Evolutionary conservation across 371 early-diverging fungal genomes (phyloP).

Genomic region (Apophysomyces trapeziformis): DNA sequence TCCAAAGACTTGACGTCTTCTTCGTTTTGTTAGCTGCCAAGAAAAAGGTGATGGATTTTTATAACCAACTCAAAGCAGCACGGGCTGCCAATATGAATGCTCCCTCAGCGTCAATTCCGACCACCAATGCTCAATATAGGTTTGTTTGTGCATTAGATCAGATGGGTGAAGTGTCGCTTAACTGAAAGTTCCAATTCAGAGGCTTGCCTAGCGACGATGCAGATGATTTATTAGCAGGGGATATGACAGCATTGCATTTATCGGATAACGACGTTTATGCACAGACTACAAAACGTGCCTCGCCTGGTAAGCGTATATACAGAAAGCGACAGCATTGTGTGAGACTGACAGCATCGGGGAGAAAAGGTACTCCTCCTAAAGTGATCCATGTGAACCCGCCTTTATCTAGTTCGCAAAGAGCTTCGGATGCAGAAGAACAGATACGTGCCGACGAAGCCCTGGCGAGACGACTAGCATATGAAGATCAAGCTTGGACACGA

Average conservation of each 20-base stretch:
- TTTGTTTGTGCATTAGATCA: slow-evolving; percentile 11
- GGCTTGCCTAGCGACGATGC: slow-evolving; percentile 51
- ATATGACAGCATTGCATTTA: slow-evolving; percentile 52
- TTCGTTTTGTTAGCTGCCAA: slow-evolving; percentile 41
- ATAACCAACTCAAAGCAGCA: slow-evolving; percentile 46
- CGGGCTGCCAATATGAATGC: slow-evolving; percentile 23
- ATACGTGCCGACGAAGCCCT: slow-evolving; percentile 50
- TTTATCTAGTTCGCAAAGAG: not conserved
- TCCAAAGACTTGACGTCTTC: not conserved
- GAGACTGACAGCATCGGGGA: not conserved
- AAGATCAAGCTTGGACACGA: slow-evolving; percentile 27
- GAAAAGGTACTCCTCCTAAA: slow-evolving; percentile 18
- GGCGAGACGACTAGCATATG: slow-evolving; percentile 43
- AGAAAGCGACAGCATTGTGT: not conserved
- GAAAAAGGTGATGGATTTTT: slow-evolving; percentile 52
- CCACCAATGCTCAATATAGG: slow-evolving; percentile 52
- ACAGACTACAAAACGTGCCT: slow-evolving; percentile 25
- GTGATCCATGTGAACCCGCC: slow-evolving; percentile 13
- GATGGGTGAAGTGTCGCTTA: too few relatives aligned
- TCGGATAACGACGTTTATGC: slow-evolving; percentile 57
- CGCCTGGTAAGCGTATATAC: slow-evolving; percentile 10
- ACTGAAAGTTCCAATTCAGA: slow-evolving; percentile 9
- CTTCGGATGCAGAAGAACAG: slow-evolving; percentile 35
- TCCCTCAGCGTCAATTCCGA: slow-evolving; percentile 34
- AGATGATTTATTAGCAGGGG: slow-evolving; percentile 51